phyloP scores from a whole-genome alignment of 768 basidiomycete genomes.

The Myochromella boudieri region DNA sequence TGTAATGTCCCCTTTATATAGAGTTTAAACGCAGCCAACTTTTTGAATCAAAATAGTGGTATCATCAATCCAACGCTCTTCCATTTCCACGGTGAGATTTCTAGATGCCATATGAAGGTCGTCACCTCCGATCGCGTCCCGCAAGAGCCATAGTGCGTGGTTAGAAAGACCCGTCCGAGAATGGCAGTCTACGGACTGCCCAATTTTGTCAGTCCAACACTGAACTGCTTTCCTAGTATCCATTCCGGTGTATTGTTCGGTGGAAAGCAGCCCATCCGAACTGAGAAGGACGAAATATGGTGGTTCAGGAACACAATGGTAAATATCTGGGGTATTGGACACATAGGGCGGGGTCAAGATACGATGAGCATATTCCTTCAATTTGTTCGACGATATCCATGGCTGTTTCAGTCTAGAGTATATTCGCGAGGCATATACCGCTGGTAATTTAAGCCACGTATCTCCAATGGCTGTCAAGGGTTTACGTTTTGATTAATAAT shows the following conservation, averaged over 20 bases:
- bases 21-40: no score
- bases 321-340: constrained; percentile 42
- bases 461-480: constrained; percentile 53
- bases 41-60: constrained; percentile 48
- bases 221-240: constrained; percentile 26
- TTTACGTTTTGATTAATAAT: not conserved
- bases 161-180: constrained; percentile 27
- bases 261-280: constrained; percentile 51
- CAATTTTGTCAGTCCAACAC: constrained; percentile 36
- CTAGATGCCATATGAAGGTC: constrained; percentile 41
- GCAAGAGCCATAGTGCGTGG: constrained; percentile 40
- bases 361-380: constrained; percentile 40
- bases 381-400: constrained; percentile 33
- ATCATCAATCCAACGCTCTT: constrained; percentile 56
- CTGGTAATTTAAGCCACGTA: constrained; percentile 51
- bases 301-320: constrained; percentile 33
- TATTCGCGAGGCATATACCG: constrained; percentile 44
- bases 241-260: constrained; percentile 34
- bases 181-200: constrained; percentile 14
- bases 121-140: constrained; percentile 44
- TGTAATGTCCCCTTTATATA: no score
- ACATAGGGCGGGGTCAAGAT: constrained; percentile 56
- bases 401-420: constrained; percentile 41
- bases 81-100: constrained; percentile 49
- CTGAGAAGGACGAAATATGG: constrained; percentile 44